These are phyloP conservation scores for Aspergillus udagawae DNA, from an alignment of 2,329 filamentous ascomycete genomes.

Conservation along the genomic window DNA sequence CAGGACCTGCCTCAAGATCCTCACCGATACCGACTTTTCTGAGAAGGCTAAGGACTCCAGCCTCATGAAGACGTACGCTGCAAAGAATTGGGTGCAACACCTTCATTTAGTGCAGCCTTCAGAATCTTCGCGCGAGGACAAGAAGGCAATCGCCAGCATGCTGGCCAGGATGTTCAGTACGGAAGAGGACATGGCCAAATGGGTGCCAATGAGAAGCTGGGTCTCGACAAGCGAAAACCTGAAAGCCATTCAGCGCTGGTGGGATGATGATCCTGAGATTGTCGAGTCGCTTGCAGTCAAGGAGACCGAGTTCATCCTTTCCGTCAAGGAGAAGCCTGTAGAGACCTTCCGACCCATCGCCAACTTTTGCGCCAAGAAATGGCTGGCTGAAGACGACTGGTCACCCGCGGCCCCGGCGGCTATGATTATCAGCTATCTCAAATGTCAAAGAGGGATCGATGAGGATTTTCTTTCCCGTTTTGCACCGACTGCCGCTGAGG, in stretches of 20 bases:
- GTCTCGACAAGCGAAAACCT: neutral
- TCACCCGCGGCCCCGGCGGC: neutral
- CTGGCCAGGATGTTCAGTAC: neutral
- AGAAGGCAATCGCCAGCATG: neutral
- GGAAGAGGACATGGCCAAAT: neutral
- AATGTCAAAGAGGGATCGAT: neutral
- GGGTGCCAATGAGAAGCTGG: neutral
- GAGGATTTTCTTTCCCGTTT: neutral
- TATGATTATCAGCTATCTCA: slow-evolving; percentile 2
- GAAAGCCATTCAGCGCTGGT: neutral
- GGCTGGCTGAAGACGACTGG: neutral
- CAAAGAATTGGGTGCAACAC: neutral
- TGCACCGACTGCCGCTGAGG: neutral
- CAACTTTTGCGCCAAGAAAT: slow-evolving; percentile 1
- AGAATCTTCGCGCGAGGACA: neutral
- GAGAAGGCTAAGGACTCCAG: neutral
- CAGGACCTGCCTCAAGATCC: slow-evolving; percentile 1
- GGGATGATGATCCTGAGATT: neutral
- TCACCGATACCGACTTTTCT: neutral
- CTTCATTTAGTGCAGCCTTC: neutral
- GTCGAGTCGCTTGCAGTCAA: neutral
- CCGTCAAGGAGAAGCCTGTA: neutral
- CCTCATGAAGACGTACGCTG: neutral
- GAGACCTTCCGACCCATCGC: neutral
- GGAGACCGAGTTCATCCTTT: neutral